Percentiles rank a stretch among this genome's conserved stretches.
phyloP scores from a whole-genome alignment of 78 protist genomes.

The Mantamonas sphyraenae region DNA sequence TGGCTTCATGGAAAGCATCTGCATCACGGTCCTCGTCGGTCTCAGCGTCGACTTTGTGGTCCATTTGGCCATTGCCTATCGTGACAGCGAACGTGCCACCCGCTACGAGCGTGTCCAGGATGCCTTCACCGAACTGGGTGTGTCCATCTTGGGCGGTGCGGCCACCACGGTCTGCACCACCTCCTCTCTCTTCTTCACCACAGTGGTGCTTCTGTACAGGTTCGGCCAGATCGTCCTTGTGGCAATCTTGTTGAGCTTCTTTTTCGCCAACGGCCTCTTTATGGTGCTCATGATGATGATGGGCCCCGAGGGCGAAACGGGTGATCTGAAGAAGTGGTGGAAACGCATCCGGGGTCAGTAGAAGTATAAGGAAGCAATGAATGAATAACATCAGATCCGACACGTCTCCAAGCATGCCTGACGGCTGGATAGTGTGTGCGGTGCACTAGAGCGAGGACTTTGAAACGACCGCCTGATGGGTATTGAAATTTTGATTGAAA shows the following conservation, averaged over 20 bases:
- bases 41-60: conserved; percentile 21
- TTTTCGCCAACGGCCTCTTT: background rate
- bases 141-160: background rate
- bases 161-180: background rate
- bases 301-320: background rate
- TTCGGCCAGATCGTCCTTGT: background rate
- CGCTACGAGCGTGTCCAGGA: background rate
- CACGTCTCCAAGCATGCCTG: too few species aligned
- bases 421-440: too few species aligned
- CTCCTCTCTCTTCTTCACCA: background rate
- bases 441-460: too few species aligned
- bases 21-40: conserved; percentile 2
- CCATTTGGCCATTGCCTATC: conserved; percentile 20
- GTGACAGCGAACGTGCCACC: background rate
- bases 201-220: background rate
- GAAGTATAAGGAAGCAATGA: too few species aligned
- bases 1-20: background rate
- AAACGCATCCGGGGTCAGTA: too few species aligned
- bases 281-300: background rate
- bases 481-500: too few species aligned
- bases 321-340: background rate
- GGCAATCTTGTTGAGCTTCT: background rate
- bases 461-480: too few species aligned
- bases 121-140: background rate
- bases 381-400: too few species aligned